Evolutionary conservation across 352 stramenopile species (phyloP).

Genomic region (Phytophthora capsici): DNA sequence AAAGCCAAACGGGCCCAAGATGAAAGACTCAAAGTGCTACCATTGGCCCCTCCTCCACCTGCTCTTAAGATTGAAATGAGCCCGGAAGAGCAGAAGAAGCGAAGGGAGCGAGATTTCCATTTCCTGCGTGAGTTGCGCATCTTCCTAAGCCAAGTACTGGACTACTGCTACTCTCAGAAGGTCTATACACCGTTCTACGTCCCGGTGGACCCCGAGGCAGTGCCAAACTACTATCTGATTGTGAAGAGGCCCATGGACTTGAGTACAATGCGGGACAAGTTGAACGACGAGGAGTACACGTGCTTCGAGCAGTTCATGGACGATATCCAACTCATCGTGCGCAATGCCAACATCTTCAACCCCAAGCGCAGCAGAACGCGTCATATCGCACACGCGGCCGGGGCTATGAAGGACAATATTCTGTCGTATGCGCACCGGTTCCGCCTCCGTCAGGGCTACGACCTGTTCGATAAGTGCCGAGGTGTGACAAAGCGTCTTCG

Average conservation of each 20-base stretch:
- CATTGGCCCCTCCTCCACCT: slow-evolving; percentile 57
- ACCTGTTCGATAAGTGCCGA: slow-evolving; percentile 88
- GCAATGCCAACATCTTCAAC: slow-evolving; percentile 92
- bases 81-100: slow-evolving; percentile 45
- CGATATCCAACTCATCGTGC: slow-evolving; percentile 89
- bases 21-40: slow-evolving; percentile 58
- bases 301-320: slow-evolving; percentile 89
- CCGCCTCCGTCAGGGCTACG: slow-evolving; percentile 85
- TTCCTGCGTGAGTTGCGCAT: slow-evolving; percentile 88
- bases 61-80: slow-evolving; percentile 40
- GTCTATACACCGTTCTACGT: slow-evolving; percentile 72
- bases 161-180: slow-evolving; percentile 81
- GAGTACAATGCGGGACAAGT: slow-evolving; percentile 87
- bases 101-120: slow-evolving; percentile 81
- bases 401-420: slow-evolving; percentile 91
- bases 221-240: slow-evolving; percentile 91
- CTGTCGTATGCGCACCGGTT: slow-evolving; percentile 89
- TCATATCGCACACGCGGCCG: slow-evolving; percentile 81
- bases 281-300: slow-evolving; percentile 91
- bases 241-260: slow-evolving; percentile 90
- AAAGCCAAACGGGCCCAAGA: slow-evolving; percentile 29
- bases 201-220: slow-evolving; percentile 75
- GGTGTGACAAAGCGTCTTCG: slow-evolving; percentile 75
- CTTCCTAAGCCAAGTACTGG: slow-evolving; percentile 85
- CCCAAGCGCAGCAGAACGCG: slow-evolving; percentile 76